A percentile compares a stretch with the other conserved stretches of the same genome.
These are phyloP conservation scores for Meyerozyma elateridarum DNA, from an alignment of 1,139 yeast genomes.

Conservation along the genomic window DNA sequence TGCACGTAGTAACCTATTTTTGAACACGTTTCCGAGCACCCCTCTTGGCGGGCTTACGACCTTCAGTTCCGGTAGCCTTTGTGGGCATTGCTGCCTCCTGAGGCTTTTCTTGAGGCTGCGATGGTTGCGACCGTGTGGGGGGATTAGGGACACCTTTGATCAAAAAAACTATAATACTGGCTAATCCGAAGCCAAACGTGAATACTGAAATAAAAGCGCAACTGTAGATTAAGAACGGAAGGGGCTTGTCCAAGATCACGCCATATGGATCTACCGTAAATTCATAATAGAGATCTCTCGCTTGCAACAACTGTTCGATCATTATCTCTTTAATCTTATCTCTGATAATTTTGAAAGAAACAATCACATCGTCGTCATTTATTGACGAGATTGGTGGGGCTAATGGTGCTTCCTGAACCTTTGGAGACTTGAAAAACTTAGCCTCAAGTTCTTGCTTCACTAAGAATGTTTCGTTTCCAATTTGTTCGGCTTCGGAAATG, in stretches of 20 bases:
- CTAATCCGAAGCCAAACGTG: slow-evolving; percentile 38
- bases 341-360: slow-evolving; percentile 16
- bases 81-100: no score
- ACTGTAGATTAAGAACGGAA: slow-evolving; percentile 45
- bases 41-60: no score
- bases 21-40: no score
- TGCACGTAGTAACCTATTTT: no score
- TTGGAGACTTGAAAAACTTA: slow-evolving; percentile 33
- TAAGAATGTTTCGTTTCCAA: slow-evolving; percentile 72
- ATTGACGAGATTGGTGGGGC: slow-evolving; percentile 42
- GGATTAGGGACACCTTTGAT: no score
- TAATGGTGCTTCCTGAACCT: slow-evolving; percentile 30
- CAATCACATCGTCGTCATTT: slow-evolving; percentile 20
- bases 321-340: slow-evolving; percentile 19
- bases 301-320: slow-evolving; percentile 21
- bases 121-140: no score
- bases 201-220: slow-evolving; percentile 33
- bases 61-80: no score
- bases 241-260: slow-evolving; percentile 41
- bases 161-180: slow-evolving; percentile 29
- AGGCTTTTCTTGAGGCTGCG: no score
- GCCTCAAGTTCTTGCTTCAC: slow-evolving; percentile 59
- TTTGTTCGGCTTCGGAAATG: slow-evolving; percentile 69
- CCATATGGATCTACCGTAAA: slow-evolving; percentile 39
- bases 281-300: slow-evolving; percentile 30